These are phyloP conservation scores for Aureobasidium sp. DNA, from an alignment of 2,329 filamentous ascomycete genomes.

Conservation along the genomic window DNA sequence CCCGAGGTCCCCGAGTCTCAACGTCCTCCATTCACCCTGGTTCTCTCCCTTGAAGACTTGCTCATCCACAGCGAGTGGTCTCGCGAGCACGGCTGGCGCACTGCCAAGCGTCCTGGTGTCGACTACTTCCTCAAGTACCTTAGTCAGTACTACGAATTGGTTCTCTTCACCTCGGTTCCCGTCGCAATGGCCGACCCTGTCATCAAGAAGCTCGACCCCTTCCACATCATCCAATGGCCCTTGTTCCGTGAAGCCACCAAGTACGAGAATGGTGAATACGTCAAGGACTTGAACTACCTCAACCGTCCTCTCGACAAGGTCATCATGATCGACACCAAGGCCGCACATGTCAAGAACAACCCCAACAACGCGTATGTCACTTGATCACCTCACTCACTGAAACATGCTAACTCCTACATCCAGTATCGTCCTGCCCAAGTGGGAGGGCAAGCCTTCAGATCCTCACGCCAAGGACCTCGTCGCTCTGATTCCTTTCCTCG, in stretches of 20 bases:
- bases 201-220: constrained; percentile 88
- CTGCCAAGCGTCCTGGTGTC: constrained; percentile 87
- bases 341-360: constrained; percentile 73
- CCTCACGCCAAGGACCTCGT: constrained; percentile 61
- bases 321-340: constrained; percentile 84
- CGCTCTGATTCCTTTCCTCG: constrained; percentile 86
- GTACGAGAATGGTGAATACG: constrained; percentile 89
- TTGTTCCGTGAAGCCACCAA: constrained; percentile 94
- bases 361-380: constrained; percentile 71
- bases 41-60: constrained; percentile 86
- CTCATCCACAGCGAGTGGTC: constrained; percentile 93
- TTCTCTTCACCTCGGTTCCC: constrained; percentile 87
- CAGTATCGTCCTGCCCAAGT: constrained; percentile 72
- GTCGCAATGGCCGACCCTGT: constrained; percentile 78
- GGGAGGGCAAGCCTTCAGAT: constrained; percentile 76
- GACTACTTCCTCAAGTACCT: constrained; percentile 98
- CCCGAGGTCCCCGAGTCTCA: constrained; percentile 71
- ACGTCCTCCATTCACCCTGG: constrained; percentile 83
- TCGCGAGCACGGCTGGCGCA: constrained; percentile 86
- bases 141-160: constrained; percentile 95
- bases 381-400: not conserved
- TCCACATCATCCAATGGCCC: constrained; percentile 89
- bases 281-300: constrained; percentile 98
- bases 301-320: constrained; percentile 95
- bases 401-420: not conserved